Base-by-base conservation (phyloP, 2,329 filamentous ascomycete species). In the Nemania diffusa region DNA sequence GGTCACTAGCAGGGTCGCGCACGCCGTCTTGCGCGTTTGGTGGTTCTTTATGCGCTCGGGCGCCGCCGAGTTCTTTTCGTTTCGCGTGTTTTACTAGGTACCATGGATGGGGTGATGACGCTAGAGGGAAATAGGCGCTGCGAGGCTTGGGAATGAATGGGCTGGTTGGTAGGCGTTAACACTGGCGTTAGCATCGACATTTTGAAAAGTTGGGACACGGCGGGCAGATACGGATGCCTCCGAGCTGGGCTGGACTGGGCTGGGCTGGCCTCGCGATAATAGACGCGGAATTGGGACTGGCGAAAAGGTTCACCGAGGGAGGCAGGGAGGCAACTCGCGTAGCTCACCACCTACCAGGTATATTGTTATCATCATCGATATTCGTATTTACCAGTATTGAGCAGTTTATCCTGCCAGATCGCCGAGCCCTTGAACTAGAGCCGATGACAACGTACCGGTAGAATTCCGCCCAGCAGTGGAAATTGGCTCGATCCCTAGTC, bases 1-100 rank as follows among this genome's bases (percentile, higher is more conserved):
- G 75, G 73, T 74, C 56, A 65, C 71, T 61, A 67, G 64, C 65
- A 68, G 73, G 74, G 67, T 74, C 64, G 69, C 69, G 62, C 66
- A 65, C 70, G 71, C 66, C 51, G 51, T 73, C 64, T 72, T 71
- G 65, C 67, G 65, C 59, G 29, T 70, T 56, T 64, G 57, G 68
- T 62, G 64, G 67, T 68, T 59, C 56, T 20, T 69, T 11, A 29
- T 68, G 22, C 27, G 58, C 11, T 9, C 32, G 17, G 52, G 61
- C 29, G 48, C 48, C 6, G 8, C 37, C 8, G 52, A 57, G 24
- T 48, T 58, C 26, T 72, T 64, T 67, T 48, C 29, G 1, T 53
- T 50, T 2, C 52, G 66, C n/a, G 4, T 62, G n/a, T 65, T 57
- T n/a, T 55, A 17, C 20, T 26, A 9, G 13, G 22, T n/a, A n/a